Evolutionary conservation across 148 eudicot genomes (phyloP).

Genomic region (Mesembryanthemum crystallinum): DNA sequence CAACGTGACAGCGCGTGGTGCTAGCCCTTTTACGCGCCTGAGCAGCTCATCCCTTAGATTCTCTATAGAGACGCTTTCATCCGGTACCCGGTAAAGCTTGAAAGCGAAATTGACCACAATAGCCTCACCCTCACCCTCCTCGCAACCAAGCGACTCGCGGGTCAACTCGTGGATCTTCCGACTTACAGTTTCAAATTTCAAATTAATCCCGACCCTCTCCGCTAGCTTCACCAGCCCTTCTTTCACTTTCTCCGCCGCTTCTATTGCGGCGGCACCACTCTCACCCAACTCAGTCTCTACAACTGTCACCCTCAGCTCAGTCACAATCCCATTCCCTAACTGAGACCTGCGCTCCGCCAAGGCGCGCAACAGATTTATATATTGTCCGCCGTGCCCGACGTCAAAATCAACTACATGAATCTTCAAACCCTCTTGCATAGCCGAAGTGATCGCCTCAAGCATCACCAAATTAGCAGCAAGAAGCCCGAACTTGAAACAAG

Average conservation of each 20-base stretch:
- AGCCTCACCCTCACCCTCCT: slow-evolving; percentile 50
- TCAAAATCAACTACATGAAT: slow-evolving; percentile 71
- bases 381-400: slow-evolving; percentile 64
- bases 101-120: slow-evolving; percentile 74
- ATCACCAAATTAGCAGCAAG: slow-evolving; percentile 68
- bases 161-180: slow-evolving; percentile 41
- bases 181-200: slow-evolving; percentile 35
- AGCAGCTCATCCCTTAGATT: slow-evolving; percentile 70
- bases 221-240: slow-evolving; percentile 41
- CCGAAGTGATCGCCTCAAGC: slow-evolving; percentile 46
- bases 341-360: slow-evolving; percentile 31
- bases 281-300: slow-evolving; percentile 38
- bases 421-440: slow-evolving; percentile 22
- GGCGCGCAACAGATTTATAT: slow-evolving; percentile 57
- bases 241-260: slow-evolving; percentile 31
- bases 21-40: slow-evolving; percentile 66
- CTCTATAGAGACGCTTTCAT: slow-evolving; percentile 90
- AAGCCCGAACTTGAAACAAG: slow-evolving; percentile 69
- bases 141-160: slow-evolving; percentile 45
- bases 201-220: slow-evolving; percentile 35
- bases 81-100: slow-evolving; percentile 58
- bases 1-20: slow-evolving; percentile 64
- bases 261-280: slow-evolving; percentile 18
- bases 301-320: slow-evolving; percentile 52
- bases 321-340: background rate